Conservation (phyloP, 192 early-diverging fungal genomes). For the Coemansia biformis region DNA sequence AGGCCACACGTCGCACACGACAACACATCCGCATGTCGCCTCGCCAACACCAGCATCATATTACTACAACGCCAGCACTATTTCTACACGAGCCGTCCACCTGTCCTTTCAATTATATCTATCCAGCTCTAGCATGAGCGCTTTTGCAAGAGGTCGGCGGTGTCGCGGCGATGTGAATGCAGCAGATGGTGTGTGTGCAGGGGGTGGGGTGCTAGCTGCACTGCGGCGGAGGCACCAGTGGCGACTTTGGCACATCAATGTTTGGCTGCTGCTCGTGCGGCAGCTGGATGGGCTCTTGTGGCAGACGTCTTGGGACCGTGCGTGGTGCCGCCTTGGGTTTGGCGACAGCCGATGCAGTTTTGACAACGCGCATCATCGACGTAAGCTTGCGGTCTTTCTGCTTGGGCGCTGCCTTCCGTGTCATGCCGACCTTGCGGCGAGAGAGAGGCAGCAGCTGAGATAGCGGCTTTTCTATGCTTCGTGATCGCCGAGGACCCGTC, state of each 20-base stretch:
- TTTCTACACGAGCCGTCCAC: no score
- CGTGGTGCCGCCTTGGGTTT: no score
- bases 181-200: no score
- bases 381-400: conserved; percentile 20
- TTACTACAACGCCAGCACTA: no score
- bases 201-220: not conserved
- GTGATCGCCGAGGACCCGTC: not conserved
- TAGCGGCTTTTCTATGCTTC: conserved; percentile 1
- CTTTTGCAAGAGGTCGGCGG: no score
- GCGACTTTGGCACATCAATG: conserved; percentile 11
- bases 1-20: no score
- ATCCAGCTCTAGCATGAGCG: no score
- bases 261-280: conserved; percentile 3
- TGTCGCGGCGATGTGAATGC: no score
- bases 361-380: conserved; percentile 42
- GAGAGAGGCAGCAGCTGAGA: conserved; percentile 1
- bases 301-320: no score
- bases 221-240: conserved; percentile 7
- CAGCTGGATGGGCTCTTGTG: not conserved
- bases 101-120: no score
- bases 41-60: no score
- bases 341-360: not conserved
- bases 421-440: not conserved
- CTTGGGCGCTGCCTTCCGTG: conserved; percentile 3
- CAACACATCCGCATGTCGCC: no score